Percentiles rank a stretch among this genome's conserved stretches.
Evolutionary conservation across 139 green algal species (phyloP).

Genomic region (Haematococcus lacustris): DNA sequence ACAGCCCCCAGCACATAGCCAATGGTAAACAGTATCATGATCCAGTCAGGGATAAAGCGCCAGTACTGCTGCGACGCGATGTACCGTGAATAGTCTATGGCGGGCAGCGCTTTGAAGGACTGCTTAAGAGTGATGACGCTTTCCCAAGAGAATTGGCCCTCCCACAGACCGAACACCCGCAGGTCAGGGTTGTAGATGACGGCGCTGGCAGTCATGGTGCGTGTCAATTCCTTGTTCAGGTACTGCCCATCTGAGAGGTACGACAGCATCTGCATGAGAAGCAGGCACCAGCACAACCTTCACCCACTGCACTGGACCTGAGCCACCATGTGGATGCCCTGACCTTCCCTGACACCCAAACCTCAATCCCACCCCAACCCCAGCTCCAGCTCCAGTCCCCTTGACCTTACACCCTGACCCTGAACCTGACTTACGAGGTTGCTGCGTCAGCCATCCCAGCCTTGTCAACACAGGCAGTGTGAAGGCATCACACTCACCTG

Average conservation of each 20-base stretch:
- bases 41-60: slow-evolving; percentile 28
- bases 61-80: slow-evolving; percentile 8
- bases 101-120: slow-evolving; percentile 13
- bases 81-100: slow-evolving; percentile 26
- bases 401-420: no score
- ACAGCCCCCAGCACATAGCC: slow-evolving; percentile 7
- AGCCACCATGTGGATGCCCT: no score
- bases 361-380: no score
- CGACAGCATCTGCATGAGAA: slow-evolving; percentile 10
- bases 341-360: no score
- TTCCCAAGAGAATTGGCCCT: slow-evolving; percentile 16
- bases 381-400: no score
- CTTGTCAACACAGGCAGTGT: neutral
- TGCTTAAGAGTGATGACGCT: slow-evolving; percentile 19
- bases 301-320: neutral
- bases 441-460: no score
- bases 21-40: slow-evolving; percentile 23
- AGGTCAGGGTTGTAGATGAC: slow-evolving; percentile 23
- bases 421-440: no score
- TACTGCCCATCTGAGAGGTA: slow-evolving; percentile 24
- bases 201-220: neutral
- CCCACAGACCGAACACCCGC: slow-evolving; percentile 20
- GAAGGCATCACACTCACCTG: neutral
- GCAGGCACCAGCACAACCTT: neutral
- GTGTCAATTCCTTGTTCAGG: slow-evolving; percentile 8